A percentile compares a stretch with the other conserved stretches of the same genome.
These are phyloP conservation scores for Penstemon barbatus DNA, from an alignment of 257 asterid genomes.

Conservation along the genomic window DNA sequence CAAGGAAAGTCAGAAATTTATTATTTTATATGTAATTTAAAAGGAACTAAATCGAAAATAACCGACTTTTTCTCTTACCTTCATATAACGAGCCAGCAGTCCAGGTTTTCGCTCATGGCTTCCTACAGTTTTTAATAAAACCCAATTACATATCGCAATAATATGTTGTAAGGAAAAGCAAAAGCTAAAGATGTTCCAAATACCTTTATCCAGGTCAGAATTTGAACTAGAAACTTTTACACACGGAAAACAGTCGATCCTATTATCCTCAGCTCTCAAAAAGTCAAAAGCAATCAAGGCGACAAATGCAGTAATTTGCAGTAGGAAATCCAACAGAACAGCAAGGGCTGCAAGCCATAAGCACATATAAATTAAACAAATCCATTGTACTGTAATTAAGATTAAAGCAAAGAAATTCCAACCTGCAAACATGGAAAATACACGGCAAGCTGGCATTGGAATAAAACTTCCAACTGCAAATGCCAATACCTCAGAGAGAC, in stretches of 20 bases:
- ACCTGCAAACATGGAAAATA: slow-evolving; percentile 99
- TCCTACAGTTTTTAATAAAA: slow-evolving; percentile 51
- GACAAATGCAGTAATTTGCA: slow-evolving; percentile 97
- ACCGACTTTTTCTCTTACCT: slow-evolving; percentile 50
- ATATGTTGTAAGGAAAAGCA: slow-evolving; percentile 17
- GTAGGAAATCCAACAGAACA: slow-evolving; percentile 92
- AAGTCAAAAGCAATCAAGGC: slow-evolving; percentile 95
- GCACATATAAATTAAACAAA: slow-evolving; percentile 27
- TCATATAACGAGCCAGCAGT: slow-evolving; percentile 85
- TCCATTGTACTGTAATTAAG: background rate
- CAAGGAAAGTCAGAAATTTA: slow-evolving; percentile 27
- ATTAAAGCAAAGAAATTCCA: slow-evolving; percentile 23
- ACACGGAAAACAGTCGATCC: slow-evolving; percentile 95
- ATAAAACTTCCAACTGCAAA: slow-evolving; percentile 99
- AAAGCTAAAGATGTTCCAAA: slow-evolving; percentile 13
- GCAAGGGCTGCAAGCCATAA: slow-evolving; percentile 81
- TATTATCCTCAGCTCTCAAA: slow-evolving; percentile 87
- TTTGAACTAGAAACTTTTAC: slow-evolving; percentile 56
- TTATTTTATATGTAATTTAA: background rate
- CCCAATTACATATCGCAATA: slow-evolving; percentile 20
- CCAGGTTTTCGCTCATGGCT: slow-evolving; percentile 72
- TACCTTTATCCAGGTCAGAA: slow-evolving; percentile 75
- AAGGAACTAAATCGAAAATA: background rate
- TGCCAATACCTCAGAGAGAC: slow-evolving; percentile 93
- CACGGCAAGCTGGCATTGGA: slow-evolving; percentile 98